Percentiles rank a stretch among this genome's conserved stretches.
phyloP scores from a whole-genome alignment of 805 yeast species.

The Teunomyces gatunensis region DNA sequence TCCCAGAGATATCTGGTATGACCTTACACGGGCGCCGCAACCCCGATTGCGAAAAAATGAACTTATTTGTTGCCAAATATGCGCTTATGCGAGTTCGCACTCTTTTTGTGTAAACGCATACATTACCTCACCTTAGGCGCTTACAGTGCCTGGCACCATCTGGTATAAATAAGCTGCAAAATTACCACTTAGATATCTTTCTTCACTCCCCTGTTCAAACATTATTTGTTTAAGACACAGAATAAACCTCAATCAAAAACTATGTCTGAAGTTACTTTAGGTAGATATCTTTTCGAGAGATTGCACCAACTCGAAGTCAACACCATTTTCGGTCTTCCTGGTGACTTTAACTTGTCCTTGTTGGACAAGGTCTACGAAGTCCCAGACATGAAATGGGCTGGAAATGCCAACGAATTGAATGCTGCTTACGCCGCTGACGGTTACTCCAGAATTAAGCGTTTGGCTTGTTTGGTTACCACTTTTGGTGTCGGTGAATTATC shows the following conservation, averaged over 20 bases:
- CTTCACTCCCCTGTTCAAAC: background rate
- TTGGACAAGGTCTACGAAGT: slow-evolving; percentile 34
- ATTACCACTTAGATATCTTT: background rate
- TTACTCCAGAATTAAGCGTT: slow-evolving; percentile 25
- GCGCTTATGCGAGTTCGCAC: slow-evolving; percentile 1
- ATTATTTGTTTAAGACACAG: background rate
- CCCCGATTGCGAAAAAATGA: background rate
- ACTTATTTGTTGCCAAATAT: background rate
- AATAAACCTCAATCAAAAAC: background rate
- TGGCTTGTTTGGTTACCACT: slow-evolving; percentile 30
- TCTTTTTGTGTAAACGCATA: slow-evolving; percentile 2
- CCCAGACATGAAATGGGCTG: slow-evolving; percentile 31
- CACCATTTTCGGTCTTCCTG: slow-evolving; percentile 34
- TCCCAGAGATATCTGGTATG: too few relatives aligned
- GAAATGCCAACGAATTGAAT: slow-evolving; percentile 34
- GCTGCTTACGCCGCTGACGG: slow-evolving; percentile 28
- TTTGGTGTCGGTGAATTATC: slow-evolving; percentile 37
- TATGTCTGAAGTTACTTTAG: slow-evolving; percentile 29
- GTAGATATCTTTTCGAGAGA: slow-evolving; percentile 33
- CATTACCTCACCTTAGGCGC: slow-evolving; percentile 2
- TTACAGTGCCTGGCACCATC: background rate
- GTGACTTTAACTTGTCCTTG: slow-evolving; percentile 33
- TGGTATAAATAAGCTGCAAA: slow-evolving; percentile 2
- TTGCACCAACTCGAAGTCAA: slow-evolving; percentile 28
- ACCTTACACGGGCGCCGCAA: background rate